Percentiles rank a stretch among this genome's conserved stretches.
These are phyloP conservation scores for Saccharomycopsis capsularis DNA, from an alignment of 805 yeast species.

Conservation along the genomic window DNA sequence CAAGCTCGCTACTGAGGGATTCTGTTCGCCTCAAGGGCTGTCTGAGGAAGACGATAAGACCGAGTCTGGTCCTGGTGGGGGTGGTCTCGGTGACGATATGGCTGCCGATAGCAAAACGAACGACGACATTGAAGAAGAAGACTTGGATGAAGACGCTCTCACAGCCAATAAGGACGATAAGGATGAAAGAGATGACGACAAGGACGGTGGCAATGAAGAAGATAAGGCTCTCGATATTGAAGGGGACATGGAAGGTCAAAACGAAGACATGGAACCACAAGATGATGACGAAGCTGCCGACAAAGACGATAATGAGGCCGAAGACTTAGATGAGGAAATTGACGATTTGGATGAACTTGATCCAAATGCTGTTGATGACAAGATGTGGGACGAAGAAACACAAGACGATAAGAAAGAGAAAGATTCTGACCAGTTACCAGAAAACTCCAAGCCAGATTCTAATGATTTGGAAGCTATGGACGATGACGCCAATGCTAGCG, in stretches of 20 bases:
- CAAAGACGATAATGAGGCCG: slow-evolving; percentile 44
- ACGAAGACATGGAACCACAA: slow-evolving; percentile 72
- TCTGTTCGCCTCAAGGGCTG: slow-evolving; percentile 81
- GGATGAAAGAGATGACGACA: slow-evolving; percentile 59
- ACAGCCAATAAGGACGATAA: slow-evolving; percentile 53
- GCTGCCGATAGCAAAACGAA: slow-evolving; percentile 70
- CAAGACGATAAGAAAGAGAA: slow-evolving; percentile 73
- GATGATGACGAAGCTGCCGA: slow-evolving; percentile 49
- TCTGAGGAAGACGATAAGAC: slow-evolving; percentile 51
- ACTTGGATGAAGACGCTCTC: slow-evolving; percentile 60
- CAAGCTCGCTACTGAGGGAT: slow-evolving; percentile 69
- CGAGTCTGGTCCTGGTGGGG: slow-evolving; percentile 37
- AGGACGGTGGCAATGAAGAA: slow-evolving; percentile 46
- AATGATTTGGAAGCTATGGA: slow-evolving; percentile 42
- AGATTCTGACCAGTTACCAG: slow-evolving; percentile 65
- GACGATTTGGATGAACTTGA: slow-evolving; percentile 86
- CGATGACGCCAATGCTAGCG: slow-evolving; percentile 29
- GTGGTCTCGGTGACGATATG: slow-evolving; percentile 86
- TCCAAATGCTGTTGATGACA: slow-evolving; percentile 92
- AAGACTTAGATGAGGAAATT: slow-evolving; percentile 77
- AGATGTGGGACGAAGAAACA: slow-evolving; percentile 96
- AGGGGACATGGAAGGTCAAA: slow-evolving; percentile 94
- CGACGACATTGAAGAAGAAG: slow-evolving; percentile 86
- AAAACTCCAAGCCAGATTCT: slow-evolving; percentile 47
- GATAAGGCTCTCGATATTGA: slow-evolving; percentile 91